Evolutionary conservation across 2,329 filamentous ascomycete species (phyloP), one percentile per base, ranked within the genome.

Genomic region (Neurospora sp.): DNA sequence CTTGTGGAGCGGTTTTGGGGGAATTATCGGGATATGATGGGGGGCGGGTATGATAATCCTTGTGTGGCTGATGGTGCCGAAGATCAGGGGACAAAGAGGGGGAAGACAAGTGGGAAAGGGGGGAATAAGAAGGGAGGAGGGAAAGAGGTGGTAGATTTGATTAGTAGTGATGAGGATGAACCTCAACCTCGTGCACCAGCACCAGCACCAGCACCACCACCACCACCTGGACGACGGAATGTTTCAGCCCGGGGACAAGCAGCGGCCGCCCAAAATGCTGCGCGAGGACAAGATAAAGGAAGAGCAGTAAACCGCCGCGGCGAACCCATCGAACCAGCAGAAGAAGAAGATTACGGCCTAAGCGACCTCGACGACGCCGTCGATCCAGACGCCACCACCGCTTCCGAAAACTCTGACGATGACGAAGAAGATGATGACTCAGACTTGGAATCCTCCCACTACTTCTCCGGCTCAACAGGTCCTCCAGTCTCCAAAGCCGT

Each of bases 1-100:
- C 78, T 93, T 5, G 81, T 93, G 66, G 80, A 81, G 68, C 79
- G 80, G 15, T 84, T 82, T 72, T 79, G 84, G 38, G 71, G 75
- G 0, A 79, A 81, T 46, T 89, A 87, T 73, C 78, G 79, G 39
- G 82, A 85, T 66, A 86, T 87, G 75, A 85, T 85, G 81, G 80
- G 80, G n/a, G 73, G 73, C 6, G 67, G 23, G 4, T 62, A 62
- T 36, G 52, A 62, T 62, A 62, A 62, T 17, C 52, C 52, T 15
- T 33, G 15, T 62, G 52, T 36, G 23, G 12, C 52, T 62, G 52
- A 17, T n/a, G 52, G 28, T 62, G 52, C 3, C 3, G 52, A 66
- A 11, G 39, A 57, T 6, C n/a, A 8, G 2, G n/a, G 41, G 17
- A 8, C 17, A 33, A 12, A 11, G 37, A 41, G n/a, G 33, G 46